Evolutionary conservation across 805 yeast species (phyloP).

Genomic region (Yamadazyma sp.): DNA sequence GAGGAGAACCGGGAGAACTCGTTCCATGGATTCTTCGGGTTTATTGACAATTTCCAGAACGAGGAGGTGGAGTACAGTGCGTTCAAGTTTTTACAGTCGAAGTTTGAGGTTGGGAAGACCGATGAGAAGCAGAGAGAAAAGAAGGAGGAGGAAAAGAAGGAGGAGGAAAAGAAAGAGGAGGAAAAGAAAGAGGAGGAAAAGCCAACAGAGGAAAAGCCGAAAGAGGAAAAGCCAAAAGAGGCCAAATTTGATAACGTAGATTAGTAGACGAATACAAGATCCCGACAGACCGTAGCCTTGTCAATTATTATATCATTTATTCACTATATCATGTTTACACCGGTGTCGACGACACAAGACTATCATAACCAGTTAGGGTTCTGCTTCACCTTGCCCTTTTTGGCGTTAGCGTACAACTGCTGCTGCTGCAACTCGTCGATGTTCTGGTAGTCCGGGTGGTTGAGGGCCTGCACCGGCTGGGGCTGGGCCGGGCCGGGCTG

Average conservation of each 20-base stretch:
- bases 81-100: constrained; percentile 57
- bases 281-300: too few relatives aligned
- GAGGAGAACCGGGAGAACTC: constrained; percentile 88
- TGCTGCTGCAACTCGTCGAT: constrained; percentile 18
- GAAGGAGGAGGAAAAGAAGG: constrained; percentile 2
- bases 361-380: constrained; percentile 18
- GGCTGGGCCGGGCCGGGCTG: constrained; percentile 17
- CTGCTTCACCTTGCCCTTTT: constrained; percentile 12
- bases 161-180: background rate
- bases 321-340: background rate
- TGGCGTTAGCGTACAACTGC: constrained; percentile 12
- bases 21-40: constrained; percentile 87
- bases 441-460: constrained; percentile 10
- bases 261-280: constrained; percentile 8
- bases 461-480: constrained; percentile 12
- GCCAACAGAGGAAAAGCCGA: background rate
- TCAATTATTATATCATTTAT: too few relatives aligned
- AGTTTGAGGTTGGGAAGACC: constrained; percentile 21
- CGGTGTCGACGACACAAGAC: too few relatives aligned
- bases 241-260: constrained; percentile 17
- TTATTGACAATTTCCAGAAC: constrained; percentile 70
- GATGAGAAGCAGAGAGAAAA: constrained; percentile 14
- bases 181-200: background rate
- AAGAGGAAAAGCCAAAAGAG: constrained; percentile 4
- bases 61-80: constrained; percentile 53